Percentiles rank a stretch among this genome's conserved stretches.
phyloP scores from a whole-genome alignment of 2,329 filamentous ascomycete species.

The Xylaria sp. region DNA sequence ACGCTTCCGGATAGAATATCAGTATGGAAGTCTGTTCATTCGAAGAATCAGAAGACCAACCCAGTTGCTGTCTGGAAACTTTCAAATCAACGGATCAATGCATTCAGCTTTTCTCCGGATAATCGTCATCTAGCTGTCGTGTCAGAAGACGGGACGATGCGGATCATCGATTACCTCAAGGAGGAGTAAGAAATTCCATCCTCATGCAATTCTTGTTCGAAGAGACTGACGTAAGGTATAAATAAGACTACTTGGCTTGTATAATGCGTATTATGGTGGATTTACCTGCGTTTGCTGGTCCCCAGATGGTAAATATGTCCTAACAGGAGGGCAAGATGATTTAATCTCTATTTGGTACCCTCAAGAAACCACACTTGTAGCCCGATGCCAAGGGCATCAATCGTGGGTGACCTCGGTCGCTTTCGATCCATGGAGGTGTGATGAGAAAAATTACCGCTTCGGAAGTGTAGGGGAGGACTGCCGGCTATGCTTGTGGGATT shows the following conservation, averaged over 20 bases:
- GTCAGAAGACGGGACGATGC: slow-evolving; percentile 88
- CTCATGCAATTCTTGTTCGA: slow-evolving; percentile 1
- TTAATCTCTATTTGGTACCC: slow-evolving; percentile 96
- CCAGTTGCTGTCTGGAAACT: slow-evolving; percentile 93
- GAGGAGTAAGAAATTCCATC: slow-evolving; percentile 74
- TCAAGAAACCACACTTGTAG: slow-evolving; percentile 83
- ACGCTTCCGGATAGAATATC: slow-evolving; percentile 66
- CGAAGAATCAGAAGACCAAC: slow-evolving; percentile 92
- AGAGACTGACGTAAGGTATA: slow-evolving; percentile 24
- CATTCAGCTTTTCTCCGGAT: slow-evolving; percentile 92
- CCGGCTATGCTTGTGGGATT: slow-evolving; percentile 93
- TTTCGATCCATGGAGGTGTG: slow-evolving; percentile 97
- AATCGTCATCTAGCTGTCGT: slow-evolving; percentile 88
- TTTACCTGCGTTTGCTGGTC: slow-evolving; percentile 97
- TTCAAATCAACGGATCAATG: slow-evolving; percentile 89
- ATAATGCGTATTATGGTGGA: slow-evolving; percentile 92
- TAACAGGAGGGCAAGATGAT: slow-evolving; percentile 96
- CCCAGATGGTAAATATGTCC: slow-evolving; percentile 93
- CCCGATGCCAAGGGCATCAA: slow-evolving; percentile 92
- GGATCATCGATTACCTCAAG: slow-evolving; percentile 90
- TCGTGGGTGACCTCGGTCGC: slow-evolving; percentile 95
- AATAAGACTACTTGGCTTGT: slow-evolving; percentile 79
- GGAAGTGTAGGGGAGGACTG: slow-evolving; percentile 96
- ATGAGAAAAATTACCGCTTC: slow-evolving; percentile 94
- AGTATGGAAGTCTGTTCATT: slow-evolving; percentile 91